A percentile compares a stretch with the other conserved stretches of the same genome.
These are phyloP conservation scores for Alternaria brassicicola DNA, from an alignment of 2,329 filamentous ascomycete species.

Conservation along the genomic window DNA sequence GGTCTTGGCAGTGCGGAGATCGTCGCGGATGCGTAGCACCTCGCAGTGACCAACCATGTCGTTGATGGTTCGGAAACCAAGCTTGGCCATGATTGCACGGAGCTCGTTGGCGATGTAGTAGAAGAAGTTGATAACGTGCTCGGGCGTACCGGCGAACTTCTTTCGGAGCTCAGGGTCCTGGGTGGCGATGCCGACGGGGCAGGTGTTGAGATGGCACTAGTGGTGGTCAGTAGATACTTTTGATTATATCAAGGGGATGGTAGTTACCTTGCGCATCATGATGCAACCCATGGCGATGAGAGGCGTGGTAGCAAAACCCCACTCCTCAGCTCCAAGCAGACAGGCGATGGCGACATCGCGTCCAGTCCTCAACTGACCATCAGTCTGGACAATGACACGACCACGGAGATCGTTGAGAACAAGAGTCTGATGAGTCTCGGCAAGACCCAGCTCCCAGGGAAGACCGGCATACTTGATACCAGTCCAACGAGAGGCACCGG, in stretches of 20 bases:
- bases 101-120: conserved; percentile 97
- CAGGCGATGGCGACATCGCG: conserved; percentile 94
- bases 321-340: conserved; percentile 96
- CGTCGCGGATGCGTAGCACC: conserved; percentile 82
- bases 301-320: conserved; percentile 93
- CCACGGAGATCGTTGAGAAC: conserved; percentile 95
- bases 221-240: neutral
- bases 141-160: conserved; percentile 91
- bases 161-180: conserved; percentile 92
- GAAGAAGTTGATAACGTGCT: conserved; percentile 99
- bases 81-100: conserved; percentile 93
- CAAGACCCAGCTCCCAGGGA: conserved; percentile 94
- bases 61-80: conserved; percentile 93
- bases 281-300: conserved; percentile 97
- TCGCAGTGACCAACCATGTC: conserved; percentile 97
- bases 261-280: conserved; percentile 79
- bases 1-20: conserved; percentile 86
- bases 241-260: neutral
- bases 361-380: conserved; percentile 90
- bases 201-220: conserved; percentile 64
- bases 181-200: conserved; percentile 92
- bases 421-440: conserved; percentile 94
- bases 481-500: conserved; percentile 95
- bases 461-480: conserved; percentile 98
- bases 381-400: conserved; percentile 93